phyloP scores from a whole-genome alignment of 306 rosid species.

The Malus orientalis region DNA sequence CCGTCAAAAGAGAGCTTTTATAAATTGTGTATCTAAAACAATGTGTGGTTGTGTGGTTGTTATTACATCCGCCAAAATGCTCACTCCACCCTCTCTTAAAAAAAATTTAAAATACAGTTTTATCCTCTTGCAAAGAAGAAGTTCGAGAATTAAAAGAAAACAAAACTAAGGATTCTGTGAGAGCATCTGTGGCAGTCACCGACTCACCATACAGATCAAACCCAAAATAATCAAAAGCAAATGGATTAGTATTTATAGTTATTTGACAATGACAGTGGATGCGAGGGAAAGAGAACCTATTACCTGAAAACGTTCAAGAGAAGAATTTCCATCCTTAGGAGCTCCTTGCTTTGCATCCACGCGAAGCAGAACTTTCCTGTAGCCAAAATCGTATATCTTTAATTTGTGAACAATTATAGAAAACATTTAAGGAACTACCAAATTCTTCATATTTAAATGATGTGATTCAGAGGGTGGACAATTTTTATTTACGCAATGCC shows the following conservation, averaged over 20 bases:
- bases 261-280: neutral
- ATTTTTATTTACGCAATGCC: neutral
- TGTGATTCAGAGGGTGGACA: neutral
- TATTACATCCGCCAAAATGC: too few relatives aligned
- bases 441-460: neutral
- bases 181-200: neutral
- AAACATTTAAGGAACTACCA: conserved; percentile 8
- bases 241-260: neutral
- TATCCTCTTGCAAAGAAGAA: neutral
- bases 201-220: neutral
- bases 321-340: conserved; percentile 84
- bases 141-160: neutral
- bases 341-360: conserved; percentile 98
- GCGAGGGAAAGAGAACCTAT: neutral
- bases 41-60: too few relatives aligned
- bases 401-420: neutral
- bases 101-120: too few relatives aligned
- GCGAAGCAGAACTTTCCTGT: conserved; percentile 84
- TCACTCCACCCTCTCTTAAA: too few relatives aligned
- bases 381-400: conserved; percentile 19
- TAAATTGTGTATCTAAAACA: too few relatives aligned
- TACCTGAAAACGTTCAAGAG: conserved; percentile 88
- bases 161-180: neutral
- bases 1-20: too few relatives aligned
- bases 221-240: neutral